Percentiles rank a stretch among this genome's conserved stretches.
Evolutionary conservation across 305 asterid genomes (phyloP).

Genomic region (Fraxinus velutina): DNA sequence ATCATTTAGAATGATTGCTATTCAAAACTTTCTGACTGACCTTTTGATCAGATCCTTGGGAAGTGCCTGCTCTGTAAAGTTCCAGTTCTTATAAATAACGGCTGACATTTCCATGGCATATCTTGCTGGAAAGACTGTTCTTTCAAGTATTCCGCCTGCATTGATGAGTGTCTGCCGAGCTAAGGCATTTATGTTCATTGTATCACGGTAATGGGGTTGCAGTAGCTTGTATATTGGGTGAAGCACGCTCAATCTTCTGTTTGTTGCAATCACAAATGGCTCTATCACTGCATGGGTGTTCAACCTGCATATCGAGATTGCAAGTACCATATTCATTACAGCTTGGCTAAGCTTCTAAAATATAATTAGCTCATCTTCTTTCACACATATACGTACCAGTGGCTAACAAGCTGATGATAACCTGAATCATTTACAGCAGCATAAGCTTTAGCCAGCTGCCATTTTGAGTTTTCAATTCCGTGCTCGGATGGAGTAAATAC

Average conservation of each 20-base stretch:
- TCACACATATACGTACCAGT: constrained; percentile 34
- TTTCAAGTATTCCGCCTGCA: constrained; percentile 63
- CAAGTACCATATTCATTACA: constrained; percentile 8
- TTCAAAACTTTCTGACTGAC: constrained; percentile 22
- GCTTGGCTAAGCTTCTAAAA: background rate
- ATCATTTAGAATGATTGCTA: background rate
- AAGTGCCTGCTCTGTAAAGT: constrained; percentile 59
- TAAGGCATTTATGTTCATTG: constrained; percentile 73
- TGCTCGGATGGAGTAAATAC: constrained; percentile 57
- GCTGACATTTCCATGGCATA: constrained; percentile 67
- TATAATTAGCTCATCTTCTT: background rate
- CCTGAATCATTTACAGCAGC: constrained; percentile 68
- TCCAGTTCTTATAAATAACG: constrained; percentile 51
- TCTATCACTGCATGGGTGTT: constrained; percentile 72
- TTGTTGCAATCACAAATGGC: constrained; percentile 68
- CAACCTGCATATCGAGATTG: constrained; percentile 37
- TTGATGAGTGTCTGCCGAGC: constrained; percentile 60
- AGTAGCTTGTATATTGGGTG: constrained; percentile 70
- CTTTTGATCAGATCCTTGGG: constrained; percentile 61
- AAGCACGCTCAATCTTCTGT: constrained; percentile 59
- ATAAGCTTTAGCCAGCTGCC: constrained; percentile 76
- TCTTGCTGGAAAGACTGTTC: constrained; percentile 53
- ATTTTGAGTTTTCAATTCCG: constrained; percentile 48
- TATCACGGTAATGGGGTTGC: constrained; percentile 74
- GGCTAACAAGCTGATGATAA: constrained; percentile 69